These are phyloP conservation scores for Citrus maxima DNA, from an alignment of 345 rosid genomes.

Conservation along the genomic window DNA sequence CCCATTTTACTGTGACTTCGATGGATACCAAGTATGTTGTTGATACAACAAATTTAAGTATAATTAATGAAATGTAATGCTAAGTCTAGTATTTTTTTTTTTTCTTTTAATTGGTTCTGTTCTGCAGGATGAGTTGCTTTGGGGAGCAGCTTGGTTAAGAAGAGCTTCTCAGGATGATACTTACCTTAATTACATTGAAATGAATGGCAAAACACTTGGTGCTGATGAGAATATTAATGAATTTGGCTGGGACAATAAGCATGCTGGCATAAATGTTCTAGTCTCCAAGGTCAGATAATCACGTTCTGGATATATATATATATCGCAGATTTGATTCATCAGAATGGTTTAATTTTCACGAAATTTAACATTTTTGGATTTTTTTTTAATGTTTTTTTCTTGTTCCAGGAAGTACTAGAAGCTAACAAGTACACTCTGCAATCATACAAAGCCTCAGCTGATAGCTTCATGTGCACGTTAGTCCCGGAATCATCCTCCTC, in stretches of 20 bases:
- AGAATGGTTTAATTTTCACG: neutral
- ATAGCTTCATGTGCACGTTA: conserved; percentile 94
- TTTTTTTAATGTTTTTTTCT: too few species aligned
- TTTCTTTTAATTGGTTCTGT: neutral
- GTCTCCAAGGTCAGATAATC: conserved; percentile 64
- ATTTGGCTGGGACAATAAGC: conserved; percentile 98
- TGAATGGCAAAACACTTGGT: conserved; percentile 80
- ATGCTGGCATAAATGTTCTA: conserved; percentile 89
- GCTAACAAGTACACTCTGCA: conserved; percentile 55
- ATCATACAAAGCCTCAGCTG: conserved; percentile 87
- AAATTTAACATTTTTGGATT: neutral
- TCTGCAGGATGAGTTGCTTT: conserved; percentile 84
- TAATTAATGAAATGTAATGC: neutral
- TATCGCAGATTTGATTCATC: neutral
- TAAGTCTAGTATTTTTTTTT: neutral
- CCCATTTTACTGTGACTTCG: conserved; percentile 93
- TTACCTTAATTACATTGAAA: conserved; percentile 67
- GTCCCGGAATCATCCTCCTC: conserved; percentile 66
- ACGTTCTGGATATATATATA: neutral
- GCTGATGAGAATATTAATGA: conserved; percentile 90
- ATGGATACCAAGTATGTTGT: conserved; percentile 71
- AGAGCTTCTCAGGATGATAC: conserved; percentile 63
- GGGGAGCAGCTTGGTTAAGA: conserved; percentile 98
- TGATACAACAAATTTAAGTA: too few species aligned
- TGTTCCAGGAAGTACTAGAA: conserved; percentile 62